Evolutionary conservation across 306 rosid genomes (phyloP), one percentile per base, ranked within the genome.

Genomic region (Calophaca sinica): DNA sequence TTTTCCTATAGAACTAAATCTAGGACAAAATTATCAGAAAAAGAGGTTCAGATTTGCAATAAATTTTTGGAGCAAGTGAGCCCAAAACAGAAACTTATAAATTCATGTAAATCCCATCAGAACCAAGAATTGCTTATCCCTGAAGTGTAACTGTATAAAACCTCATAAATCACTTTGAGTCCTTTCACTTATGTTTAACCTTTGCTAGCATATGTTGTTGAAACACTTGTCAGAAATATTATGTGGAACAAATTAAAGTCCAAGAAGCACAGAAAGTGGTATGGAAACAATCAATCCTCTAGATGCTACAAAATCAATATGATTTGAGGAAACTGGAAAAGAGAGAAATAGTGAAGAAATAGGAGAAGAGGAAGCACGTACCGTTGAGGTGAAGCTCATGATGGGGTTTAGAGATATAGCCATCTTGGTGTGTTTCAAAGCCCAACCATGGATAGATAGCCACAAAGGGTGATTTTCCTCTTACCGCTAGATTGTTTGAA

Each of bases 351-450:
- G n/a, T n/a, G n/a, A 15, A 26, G 36, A 45, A 36, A 32, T 14
- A 41, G 14, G 2, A 4, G 33, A 10, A 9, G 14, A 42, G 73
- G 77, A 71, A 67, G 52, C 6, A 49, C 63, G 36, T 90, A 90
- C 97, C 85, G 72, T 52, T 35, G 94, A 88, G 68, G 51, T 72
- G 92, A 87, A 88, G 82, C 80, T 82, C 10, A 75, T 33, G 70
- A 83, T 64, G 59, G 91, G 72, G 84, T 84, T 83, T 48, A 92
- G 65, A 28, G 96, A 90, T 12, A 81, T 74, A n/a, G 92, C 91
- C 97, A 92, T 92, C 4, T 63, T 64, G 31, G 11, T 73, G 72
- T 60, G 45, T 70, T 68, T 77, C 66, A 84, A 77, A 86, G 83
- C 63, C 74, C 85, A 83, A 85, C 89, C 92, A 87, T 87, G 73